Evolutionary conservation across 768 basidiomycete genomes (phyloP).

Genomic region (Mrakia frigida): DNA sequence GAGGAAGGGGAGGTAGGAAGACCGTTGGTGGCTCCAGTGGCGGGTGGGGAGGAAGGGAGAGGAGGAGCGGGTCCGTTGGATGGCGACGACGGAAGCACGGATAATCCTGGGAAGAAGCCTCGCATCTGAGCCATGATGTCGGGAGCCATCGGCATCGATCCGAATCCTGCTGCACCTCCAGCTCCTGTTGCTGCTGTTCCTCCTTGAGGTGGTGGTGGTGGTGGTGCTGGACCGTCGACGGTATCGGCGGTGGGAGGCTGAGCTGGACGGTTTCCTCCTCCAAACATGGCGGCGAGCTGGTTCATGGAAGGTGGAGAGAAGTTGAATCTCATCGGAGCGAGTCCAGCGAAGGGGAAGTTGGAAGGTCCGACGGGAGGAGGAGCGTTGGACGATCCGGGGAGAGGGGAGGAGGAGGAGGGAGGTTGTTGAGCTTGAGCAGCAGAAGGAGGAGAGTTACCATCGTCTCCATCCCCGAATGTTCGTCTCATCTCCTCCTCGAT

Average conservation of each 20-base stretch:
- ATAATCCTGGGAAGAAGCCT: constrained; percentile 4
- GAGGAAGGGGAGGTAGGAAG: background rate
- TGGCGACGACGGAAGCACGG: background rate
- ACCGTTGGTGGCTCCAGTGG: background rate
- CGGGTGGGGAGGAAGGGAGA: background rate
- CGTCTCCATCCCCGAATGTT: background rate
- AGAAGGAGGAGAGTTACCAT: background rate
- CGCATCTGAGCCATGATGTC: background rate
- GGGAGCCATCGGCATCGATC: background rate
- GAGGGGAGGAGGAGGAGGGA: background rate
- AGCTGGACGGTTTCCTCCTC: background rate
- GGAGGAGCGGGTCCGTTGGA: background rate
- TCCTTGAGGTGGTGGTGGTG: background rate
- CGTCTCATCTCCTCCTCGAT: background rate
- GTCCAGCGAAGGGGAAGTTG: constrained; percentile 13
- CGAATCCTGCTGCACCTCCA: background rate
- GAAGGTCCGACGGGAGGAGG: background rate
- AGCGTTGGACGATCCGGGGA: background rate
- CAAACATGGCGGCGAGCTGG: background rate
- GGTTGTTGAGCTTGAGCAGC: background rate
- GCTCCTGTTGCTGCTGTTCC: no score
- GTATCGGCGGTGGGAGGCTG: background rate
- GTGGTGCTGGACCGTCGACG: background rate
- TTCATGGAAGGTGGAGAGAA: background rate
- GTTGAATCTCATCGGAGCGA: background rate